Evolutionary conservation across 2,329 filamentous ascomycete genomes (phyloP).

Genomic region (Xylariaceae sp.): DNA sequence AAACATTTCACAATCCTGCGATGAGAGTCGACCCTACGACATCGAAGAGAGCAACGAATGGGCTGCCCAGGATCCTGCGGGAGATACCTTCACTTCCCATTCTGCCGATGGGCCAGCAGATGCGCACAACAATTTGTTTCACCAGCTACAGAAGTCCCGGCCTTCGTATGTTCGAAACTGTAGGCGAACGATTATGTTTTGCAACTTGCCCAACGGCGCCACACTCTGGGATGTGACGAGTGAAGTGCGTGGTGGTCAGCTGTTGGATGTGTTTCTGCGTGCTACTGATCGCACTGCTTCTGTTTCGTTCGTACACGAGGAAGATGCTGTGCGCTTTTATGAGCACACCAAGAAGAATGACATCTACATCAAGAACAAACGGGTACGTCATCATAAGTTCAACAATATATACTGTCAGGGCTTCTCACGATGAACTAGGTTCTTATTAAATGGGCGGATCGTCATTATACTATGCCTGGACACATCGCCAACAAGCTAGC

Average conservation of each 20-base stretch:
- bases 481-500: constrained; percentile 61
- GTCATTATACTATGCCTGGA: constrained; percentile 60
- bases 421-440: constrained; percentile 44
- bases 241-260: constrained; percentile 61
- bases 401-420: not conserved
- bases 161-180: constrained; percentile 36
- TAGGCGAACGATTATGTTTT: constrained; percentile 56
- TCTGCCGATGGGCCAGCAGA: constrained; percentile 23
- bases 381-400: constrained; percentile 44
- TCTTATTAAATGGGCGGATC: constrained; percentile 62
- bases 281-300: constrained; percentile 53
- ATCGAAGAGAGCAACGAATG: constrained; percentile 21
- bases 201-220: constrained; percentile 55
- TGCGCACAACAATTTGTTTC: constrained; percentile 10
- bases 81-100: constrained; percentile 21
- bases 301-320: constrained; percentile 64
- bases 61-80: constrained; percentile 18
- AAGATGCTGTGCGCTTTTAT: constrained; percentile 60
- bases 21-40: constrained; percentile 2
- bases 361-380: constrained; percentile 63
- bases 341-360: constrained; percentile 59
- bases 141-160: constrained; percentile 11
- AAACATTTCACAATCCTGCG: constrained; percentile 7
- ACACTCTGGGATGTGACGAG: constrained; percentile 62
- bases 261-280: constrained; percentile 64